A percentile compares a stretch with the other conserved stretches of the same genome.
Conservation (phyloP, 768 basidiomycete genomes). For the Nidularia pulvinata region DNA sequence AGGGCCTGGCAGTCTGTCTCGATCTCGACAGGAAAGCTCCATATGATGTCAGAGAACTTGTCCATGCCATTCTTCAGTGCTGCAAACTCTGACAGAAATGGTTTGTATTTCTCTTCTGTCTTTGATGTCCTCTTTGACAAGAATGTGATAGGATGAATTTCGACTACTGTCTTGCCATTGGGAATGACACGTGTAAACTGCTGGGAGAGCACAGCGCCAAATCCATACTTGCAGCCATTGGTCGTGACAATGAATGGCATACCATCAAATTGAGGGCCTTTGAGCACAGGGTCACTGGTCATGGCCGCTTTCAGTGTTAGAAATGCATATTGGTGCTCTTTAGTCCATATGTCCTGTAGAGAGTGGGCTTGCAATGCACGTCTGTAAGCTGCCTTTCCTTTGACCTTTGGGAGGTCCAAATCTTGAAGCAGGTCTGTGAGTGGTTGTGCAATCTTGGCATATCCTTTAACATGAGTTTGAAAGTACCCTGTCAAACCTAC, state of each 20-base stretch:
- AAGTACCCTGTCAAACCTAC: conserved; percentile 27
- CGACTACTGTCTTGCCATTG: conserved; percentile 7
- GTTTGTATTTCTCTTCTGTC: conserved; percentile 20
- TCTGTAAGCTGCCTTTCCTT: conserved; percentile 16
- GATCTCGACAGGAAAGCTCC: conserved; percentile 19
- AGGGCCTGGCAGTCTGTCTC: conserved; percentile 28
- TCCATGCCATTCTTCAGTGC: conserved; percentile 23
- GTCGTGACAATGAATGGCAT: conserved; percentile 26
- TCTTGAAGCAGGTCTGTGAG: conserved; percentile 19
- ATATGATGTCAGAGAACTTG: conserved; percentile 17
- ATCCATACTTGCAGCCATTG: conserved; percentile 26
- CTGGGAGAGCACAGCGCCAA: conserved; percentile 22
- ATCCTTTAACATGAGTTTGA: conserved; percentile 23
- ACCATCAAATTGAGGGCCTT: conserved; percentile 19
- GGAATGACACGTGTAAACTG: conserved; percentile 5
- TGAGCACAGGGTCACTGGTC: conserved; percentile 18
- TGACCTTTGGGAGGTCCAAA: conserved; percentile 10
- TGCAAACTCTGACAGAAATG: conserved; percentile 25
- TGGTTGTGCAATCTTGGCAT: conserved; percentile 21
- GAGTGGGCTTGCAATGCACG: conserved; percentile 10
- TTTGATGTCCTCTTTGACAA: conserved; percentile 23
- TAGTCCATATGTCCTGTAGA: conserved; percentile 12
- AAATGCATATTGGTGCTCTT: conserved; percentile 20
- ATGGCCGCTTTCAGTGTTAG: conserved; percentile 17
- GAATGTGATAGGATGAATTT: conserved; percentile 19